Evolutionary conservation across 768 basidiomycete genomes (phyloP).

Genomic region (Phylloporus scabripes): DNA sequence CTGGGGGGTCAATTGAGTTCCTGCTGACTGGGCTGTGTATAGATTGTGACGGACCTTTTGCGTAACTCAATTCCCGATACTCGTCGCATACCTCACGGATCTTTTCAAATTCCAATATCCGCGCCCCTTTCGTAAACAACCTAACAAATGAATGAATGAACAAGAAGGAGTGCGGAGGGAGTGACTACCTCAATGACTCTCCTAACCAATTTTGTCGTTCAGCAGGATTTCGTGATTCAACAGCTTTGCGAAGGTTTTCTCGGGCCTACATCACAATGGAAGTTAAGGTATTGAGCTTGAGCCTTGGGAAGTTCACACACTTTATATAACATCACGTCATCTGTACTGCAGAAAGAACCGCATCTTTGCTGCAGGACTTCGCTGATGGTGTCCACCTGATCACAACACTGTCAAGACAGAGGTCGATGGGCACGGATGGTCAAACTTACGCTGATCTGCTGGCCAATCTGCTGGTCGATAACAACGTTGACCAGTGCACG

Average conservation of each 20-base stretch:
- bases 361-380: conserved; percentile 92
- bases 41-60: conserved; percentile 53
- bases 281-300: conserved; percentile 2
- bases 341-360: conserved; percentile 95
- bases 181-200: conserved; percentile 76
- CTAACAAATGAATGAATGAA: conserved; percentile 35
- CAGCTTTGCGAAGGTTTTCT: conserved; percentile 88
- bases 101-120: conserved; percentile 77
- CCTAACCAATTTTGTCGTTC: conserved; percentile 77
- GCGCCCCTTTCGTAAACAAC: conserved; percentile 83
- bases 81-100: conserved; percentile 85
- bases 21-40: not conserved
- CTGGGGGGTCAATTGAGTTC: conserved; percentile 34
- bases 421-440: not conserved
- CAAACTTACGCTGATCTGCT: conserved; percentile 80
- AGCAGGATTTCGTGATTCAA: conserved; percentile 64
- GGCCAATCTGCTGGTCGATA: conserved; percentile 96
- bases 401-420: conserved; percentile 7
- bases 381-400: conserved; percentile 91
- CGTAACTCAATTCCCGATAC: conserved; percentile 79
- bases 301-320: conserved; percentile 33
- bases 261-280: conserved; percentile 55
- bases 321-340: conserved; percentile 98
- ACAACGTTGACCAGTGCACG: conserved; percentile 89
- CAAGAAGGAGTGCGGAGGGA: not conserved